Evolutionary conservation across 2,329 filamentous ascomycete genomes (phyloP).

Genomic region (Endothia cerciana): DNA sequence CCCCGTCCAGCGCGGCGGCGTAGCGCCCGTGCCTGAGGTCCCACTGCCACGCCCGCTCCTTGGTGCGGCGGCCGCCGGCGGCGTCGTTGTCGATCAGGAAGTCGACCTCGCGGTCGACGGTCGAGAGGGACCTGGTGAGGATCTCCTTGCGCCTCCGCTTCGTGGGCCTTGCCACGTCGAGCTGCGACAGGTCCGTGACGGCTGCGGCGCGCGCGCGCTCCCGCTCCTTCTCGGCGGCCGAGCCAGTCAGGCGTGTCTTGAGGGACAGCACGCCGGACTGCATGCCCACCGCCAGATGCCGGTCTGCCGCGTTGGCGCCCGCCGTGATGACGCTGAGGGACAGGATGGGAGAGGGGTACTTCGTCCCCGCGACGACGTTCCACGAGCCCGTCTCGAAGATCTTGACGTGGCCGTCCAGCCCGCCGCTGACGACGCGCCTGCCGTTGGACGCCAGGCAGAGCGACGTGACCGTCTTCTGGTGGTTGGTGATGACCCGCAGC

Average conservation of each 20-base stretch:
- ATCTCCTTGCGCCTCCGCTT: constrained; percentile 65
- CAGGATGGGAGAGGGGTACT: constrained; percentile 90
- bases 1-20: constrained; percentile 75
- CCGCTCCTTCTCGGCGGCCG: constrained; percentile 82
- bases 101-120: constrained; percentile 81
- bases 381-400: constrained; percentile 92
- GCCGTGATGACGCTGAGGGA: constrained; percentile 76
- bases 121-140: constrained; percentile 66
- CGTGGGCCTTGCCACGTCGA: constrained; percentile 68
- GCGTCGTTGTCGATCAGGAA: constrained; percentile 81
- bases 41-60: constrained; percentile 77
- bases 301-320: constrained; percentile 74
- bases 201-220: constrained; percentile 73
- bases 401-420: constrained; percentile 94
- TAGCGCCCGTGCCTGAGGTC: constrained; percentile 81
- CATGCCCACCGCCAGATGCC: constrained; percentile 93
- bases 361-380: constrained; percentile 94
- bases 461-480: constrained; percentile 96
- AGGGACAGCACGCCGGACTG: constrained; percentile 90
- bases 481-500: constrained; percentile 83
- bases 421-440: constrained; percentile 81
- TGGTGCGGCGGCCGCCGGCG: constrained; percentile 51
- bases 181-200: constrained; percentile 78
- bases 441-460: constrained; percentile 81
- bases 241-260: constrained; percentile 82